Base-by-base conservation (phyloP, 768 basidiomycete genomes). In the Kwoniella mangroviensis region DNA sequence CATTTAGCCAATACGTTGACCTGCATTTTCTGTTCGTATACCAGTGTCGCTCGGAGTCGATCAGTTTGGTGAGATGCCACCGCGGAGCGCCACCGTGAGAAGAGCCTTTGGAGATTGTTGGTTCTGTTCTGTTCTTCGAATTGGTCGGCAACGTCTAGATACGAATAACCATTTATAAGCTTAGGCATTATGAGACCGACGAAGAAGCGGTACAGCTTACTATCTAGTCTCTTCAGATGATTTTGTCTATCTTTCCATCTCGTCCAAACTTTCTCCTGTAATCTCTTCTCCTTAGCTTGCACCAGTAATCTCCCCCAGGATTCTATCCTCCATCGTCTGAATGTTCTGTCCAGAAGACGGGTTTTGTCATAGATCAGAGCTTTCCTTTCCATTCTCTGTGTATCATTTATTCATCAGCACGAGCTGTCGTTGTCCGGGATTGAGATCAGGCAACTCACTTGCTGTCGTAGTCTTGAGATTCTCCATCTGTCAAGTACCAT, bases 51-150 rank as follows among this genome's bases (percentile, higher is more conserved):
- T 34, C 61, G 65, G 22, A 76, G 65, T 13, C 28, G 21, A 17
- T 40, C 5, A 9, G 59, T 69, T 21, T 49, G 45, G 4, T 59
- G 63, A 12, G 61, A 19, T 5, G 67, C 55, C 9, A 43, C 22
- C 2, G 19, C 26, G 10, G 69, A 52, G 53, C 75, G 63, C 75
- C 75, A 76, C 10, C 54, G 66, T 5, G 67, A 64, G 53, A 76
- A 74, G 24, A 58, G 24, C 1, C 40, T 66, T 21, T 55, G 34
- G 4, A 72, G 19, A 9, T 67, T 42, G 12, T 41, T 53, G 9
- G 68, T 54, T 21, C 40, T 53, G 11, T 63, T 65, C 21, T 63
- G 17, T 4, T 40, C 22, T 22, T 63, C 60, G 13, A 73, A 61
- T 24, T 42, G 59, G 66, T 68, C 51, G 34, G 42, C 66, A 13